Base-by-base conservation (phyloP, 176 grass and related monocot genomes). In the Urochloa ruziziensis region DNA sequence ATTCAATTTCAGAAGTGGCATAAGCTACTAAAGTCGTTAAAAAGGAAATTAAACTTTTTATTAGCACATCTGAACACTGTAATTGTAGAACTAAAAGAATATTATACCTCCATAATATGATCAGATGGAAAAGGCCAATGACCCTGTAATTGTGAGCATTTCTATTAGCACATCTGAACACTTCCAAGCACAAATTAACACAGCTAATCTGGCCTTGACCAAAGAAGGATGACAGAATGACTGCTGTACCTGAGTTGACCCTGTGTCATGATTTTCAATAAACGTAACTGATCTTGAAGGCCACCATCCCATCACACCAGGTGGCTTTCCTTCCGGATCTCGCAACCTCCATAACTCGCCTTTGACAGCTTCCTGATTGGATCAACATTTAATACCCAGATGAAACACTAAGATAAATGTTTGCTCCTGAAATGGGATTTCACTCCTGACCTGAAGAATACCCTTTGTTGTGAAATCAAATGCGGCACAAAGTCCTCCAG, bases 381-480 rank as follows among this genome's bases (percentile, higher is more conserved):
- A 69, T 81, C 52, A 65, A 80, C 19, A 60, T 15, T 49, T 40
- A n/a, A 30, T 73, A 19, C 44, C 78, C 57, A 77, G 80, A 67
- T 21, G 23, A 77, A 81, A 21, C 21, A 59, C 62, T 14, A 46
- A 65, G 33, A 27, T 4, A 86, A 49, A 82, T 58, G 51, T 64
- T 73, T 70, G 16, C 23, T 77, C 57, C 46, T 60, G 32, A 74
- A 81, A 60, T 2, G 23, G 57, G 37, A 73, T 39, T 46, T 61
- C 27, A 48, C 62, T 91, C 52, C 83, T 83, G 60, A 99, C 93
- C 96, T 99, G 93, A 87, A 99, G 89, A 76, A 99, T 83, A 66
- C 93, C 96, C 87, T 99, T 98, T 67, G 93, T 96, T 56, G 93
- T 99, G 68, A 99, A 99, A 87, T 99, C 96, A 88, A 98, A 92